Conservation (phyloP, 2,329 filamentous ascomycete species). For the Trichophyton benhamiae region DNA sequence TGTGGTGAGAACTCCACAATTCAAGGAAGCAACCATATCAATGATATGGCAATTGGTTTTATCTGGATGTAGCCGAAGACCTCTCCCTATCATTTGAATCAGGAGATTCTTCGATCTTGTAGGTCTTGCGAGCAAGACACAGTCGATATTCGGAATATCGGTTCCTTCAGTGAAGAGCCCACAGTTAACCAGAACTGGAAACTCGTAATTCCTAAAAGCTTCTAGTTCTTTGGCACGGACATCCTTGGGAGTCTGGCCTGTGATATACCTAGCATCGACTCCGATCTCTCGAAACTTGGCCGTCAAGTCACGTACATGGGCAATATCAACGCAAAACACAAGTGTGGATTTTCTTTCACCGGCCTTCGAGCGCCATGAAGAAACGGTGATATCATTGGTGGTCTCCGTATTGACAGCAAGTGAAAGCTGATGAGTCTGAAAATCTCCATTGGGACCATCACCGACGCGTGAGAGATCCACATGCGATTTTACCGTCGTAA, state of each 20-base stretch:
- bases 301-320: constrained; percentile 65
- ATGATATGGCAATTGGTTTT: constrained; percentile 90
- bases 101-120: constrained; percentile 88
- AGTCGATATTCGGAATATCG: constrained; percentile 95
- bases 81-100: constrained; percentile 94
- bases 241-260: constrained; percentile 60
- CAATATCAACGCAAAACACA: constrained; percentile 85
- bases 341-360: constrained; percentile 66
- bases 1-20: constrained; percentile 74
- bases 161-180: constrained; percentile 96
- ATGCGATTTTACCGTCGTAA: constrained; percentile 78
- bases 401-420: constrained; percentile 67
- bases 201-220: constrained; percentile 62
- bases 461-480: constrained; percentile 66
- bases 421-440: constrained; percentile 64
- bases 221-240: constrained; percentile 59
- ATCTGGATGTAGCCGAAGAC: constrained; percentile 66
- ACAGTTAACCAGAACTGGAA: constrained; percentile 83
- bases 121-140: constrained; percentile 72
- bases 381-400: constrained; percentile 73
- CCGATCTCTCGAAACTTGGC: constrained; percentile 63
- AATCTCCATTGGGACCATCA: constrained; percentile 59
- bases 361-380: constrained; percentile 73
- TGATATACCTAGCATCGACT: constrained; percentile 77
- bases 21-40: constrained; percentile 82